A percentile compares a stretch with the other conserved stretches of the same genome.
phyloP scores from a whole-genome alignment of 495 filamentous ascomycete species.

The Pyrenopolyporus hunteri region DNA sequence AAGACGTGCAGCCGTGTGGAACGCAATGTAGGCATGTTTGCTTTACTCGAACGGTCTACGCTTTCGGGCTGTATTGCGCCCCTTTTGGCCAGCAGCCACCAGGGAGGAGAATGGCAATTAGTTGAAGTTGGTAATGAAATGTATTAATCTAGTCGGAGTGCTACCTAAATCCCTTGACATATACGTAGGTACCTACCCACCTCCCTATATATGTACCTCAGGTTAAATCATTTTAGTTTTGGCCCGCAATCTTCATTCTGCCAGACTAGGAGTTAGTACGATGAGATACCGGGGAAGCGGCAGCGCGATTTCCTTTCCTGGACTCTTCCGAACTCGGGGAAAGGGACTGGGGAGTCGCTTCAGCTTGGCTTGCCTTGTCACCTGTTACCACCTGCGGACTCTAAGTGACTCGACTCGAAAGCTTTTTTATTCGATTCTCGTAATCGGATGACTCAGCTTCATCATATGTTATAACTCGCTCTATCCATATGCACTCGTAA shows the following conservation, averaged over 20 bases:
- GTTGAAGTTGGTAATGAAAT: too few relatives aligned
- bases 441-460: conserved; percentile 23
- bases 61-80: too few relatives aligned
- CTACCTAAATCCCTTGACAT: too few relatives aligned
- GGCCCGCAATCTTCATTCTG: conserved; percentile 18
- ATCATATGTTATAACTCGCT: background rate
- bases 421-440: conserved; percentile 9
- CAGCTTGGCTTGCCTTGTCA: conserved; percentile 17
- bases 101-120: too few relatives aligned
- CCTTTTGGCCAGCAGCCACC: too few relatives aligned
- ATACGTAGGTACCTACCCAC: too few relatives aligned
- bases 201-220: too few relatives aligned
- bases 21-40: too few relatives aligned
- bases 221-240: too few relatives aligned
- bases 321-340: conserved; percentile 27
- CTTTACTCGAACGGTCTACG: too few relatives aligned
- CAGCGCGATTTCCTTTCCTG: conserved; percentile 26
- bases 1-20: background rate
- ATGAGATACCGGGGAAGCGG: conserved; percentile 14
- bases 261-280: conserved; percentile 17
- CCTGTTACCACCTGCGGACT: conserved; percentile 21
- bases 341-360: background rate
- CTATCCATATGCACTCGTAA: background rate
- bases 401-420: background rate
- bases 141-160: too few relatives aligned